A percentile compares a stretch with the other conserved stretches of the same genome.
Conservation (phyloP, 257 asterid species). For the Osmanthus fragrans region DNA sequence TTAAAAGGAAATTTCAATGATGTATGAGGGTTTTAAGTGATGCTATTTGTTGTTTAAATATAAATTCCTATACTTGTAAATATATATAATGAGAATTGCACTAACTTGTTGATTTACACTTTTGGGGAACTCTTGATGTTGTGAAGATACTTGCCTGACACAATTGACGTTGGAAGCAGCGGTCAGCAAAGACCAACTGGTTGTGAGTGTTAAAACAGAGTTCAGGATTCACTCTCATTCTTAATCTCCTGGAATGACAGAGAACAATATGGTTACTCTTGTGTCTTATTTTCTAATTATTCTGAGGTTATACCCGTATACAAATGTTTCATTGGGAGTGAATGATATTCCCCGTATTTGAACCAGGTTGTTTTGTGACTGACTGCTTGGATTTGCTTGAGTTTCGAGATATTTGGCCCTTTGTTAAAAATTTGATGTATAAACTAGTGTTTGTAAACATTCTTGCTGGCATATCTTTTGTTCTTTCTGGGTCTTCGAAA, state of each 20-base stretch:
- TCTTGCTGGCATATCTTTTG: neutral
- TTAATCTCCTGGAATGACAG: neutral
- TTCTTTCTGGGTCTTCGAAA: neutral
- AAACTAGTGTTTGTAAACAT: neutral
- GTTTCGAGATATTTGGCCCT: neutral
- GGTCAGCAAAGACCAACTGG: slow-evolving; percentile 72
- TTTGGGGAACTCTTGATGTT: slow-evolving; percentile 14
- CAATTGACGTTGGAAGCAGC: slow-evolving; percentile 79
- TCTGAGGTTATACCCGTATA: slow-evolving; percentile 31
- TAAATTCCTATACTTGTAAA: neutral
- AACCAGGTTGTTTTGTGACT: neutral
- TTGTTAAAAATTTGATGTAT: neutral
- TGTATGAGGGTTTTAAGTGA: neutral
- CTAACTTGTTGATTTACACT: neutral
- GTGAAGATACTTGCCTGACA: slow-evolving; percentile 86
- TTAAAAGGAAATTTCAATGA: neutral
- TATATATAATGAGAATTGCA: neutral
- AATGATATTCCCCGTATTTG: neutral
- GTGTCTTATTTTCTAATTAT: neutral
- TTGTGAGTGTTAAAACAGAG: slow-evolving; percentile 59
- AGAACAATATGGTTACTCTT: slow-evolving; percentile 18
- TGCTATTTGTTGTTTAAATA: neutral
- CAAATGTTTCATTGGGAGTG: slow-evolving; percentile 26
- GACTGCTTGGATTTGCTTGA: neutral
- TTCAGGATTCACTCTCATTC: neutral